Conservation (phyloP, 495 filamentous ascomycete genomes). For the Aspergillus olivimuriae region DNA sequence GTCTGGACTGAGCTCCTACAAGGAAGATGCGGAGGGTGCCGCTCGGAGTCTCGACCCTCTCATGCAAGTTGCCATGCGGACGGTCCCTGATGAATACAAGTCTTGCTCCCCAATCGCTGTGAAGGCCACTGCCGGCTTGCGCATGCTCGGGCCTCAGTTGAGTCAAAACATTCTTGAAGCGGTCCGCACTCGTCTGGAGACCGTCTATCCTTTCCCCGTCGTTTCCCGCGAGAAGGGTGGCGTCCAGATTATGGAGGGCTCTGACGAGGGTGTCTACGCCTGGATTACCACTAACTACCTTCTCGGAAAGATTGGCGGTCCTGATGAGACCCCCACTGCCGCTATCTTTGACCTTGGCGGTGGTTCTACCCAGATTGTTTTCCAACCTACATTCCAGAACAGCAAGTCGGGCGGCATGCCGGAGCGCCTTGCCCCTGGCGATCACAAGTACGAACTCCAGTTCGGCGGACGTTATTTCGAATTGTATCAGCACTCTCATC, state of each 20-base stretch:
- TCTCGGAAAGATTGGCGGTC: conserved; percentile 91
- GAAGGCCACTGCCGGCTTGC: conserved; percentile 91
- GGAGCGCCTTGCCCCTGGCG: conserved; percentile 74
- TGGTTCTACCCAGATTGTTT: conserved; percentile 96
- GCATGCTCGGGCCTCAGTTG: conserved; percentile 74
- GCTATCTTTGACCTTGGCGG: conserved; percentile 95
- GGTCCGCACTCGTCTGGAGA: conserved; percentile 80
- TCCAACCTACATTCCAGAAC: conserved; percentile 87
- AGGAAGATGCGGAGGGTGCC: conserved; percentile 74
- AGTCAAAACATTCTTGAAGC: conserved; percentile 79
- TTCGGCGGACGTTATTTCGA: conserved; percentile 88
- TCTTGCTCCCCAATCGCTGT: conserved; percentile 86
- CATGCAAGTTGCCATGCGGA: conserved; percentile 74
- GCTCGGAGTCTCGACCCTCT: conserved; percentile 84
- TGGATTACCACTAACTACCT: conserved; percentile 99
- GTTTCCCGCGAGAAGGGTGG: conserved; percentile 77
- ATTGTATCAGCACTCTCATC: conserved; percentile 98
- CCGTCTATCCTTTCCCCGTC: conserved; percentile 86
- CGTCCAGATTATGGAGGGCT: conserved; percentile 93
- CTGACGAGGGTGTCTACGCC: conserved; percentile 94
- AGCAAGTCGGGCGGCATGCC: conserved; percentile 77
- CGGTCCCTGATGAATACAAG: conserved; percentile 81
- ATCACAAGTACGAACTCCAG: conserved; percentile 90
- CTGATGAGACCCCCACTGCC: conserved; percentile 82
- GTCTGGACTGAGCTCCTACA: conserved; percentile 82